A percentile compares a stretch with the other conserved stretches of the same genome.
Evolutionary conservation across 345 rosid species (phyloP).

Genomic region (Bruguiera gymnorhiza): DNA sequence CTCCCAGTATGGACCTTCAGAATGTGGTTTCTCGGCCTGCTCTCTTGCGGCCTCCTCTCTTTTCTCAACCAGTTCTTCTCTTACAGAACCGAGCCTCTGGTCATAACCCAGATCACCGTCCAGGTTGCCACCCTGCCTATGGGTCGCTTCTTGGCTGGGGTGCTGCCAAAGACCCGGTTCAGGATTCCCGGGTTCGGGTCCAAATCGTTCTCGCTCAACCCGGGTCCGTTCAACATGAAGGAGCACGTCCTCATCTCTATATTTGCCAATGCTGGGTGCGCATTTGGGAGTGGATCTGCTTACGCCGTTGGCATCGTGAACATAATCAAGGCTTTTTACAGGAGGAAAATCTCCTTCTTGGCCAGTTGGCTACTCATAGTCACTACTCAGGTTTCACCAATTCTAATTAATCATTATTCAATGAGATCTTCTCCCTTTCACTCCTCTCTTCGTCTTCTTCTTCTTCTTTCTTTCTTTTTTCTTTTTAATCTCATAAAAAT

Average conservation of each 20-base stretch:
- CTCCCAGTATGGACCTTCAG: conserved; percentile 88
- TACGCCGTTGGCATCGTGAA: conserved; percentile 67
- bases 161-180: conserved; percentile 56
- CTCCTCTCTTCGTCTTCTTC: no score
- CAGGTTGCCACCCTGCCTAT: conserved; percentile 74
- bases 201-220: conserved; percentile 58
- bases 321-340: conserved; percentile 70
- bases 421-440: neutral
- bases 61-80: conserved; percentile 82
- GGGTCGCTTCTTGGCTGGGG: conserved; percentile 64
- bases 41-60: conserved; percentile 65
- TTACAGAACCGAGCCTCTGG: conserved; percentile 77
- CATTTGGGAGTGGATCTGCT: conserved; percentile 68
- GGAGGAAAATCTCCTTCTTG: conserved; percentile 55
- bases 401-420: neutral
- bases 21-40: conserved; percentile 75
- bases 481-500: no score
- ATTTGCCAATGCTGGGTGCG: conserved; percentile 85
- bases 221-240: conserved; percentile 82
- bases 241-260: conserved; percentile 79
- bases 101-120: conserved; percentile 77
- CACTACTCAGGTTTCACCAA: conserved; percentile 61
- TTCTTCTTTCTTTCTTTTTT: no score
- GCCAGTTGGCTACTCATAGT: conserved; percentile 81
- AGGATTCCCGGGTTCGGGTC: conserved; percentile 56